These are phyloP conservation scores for Diaporthe batatas DNA, from an alignment of 2,329 filamentous ascomycete genomes.

Conservation along the genomic window DNA sequence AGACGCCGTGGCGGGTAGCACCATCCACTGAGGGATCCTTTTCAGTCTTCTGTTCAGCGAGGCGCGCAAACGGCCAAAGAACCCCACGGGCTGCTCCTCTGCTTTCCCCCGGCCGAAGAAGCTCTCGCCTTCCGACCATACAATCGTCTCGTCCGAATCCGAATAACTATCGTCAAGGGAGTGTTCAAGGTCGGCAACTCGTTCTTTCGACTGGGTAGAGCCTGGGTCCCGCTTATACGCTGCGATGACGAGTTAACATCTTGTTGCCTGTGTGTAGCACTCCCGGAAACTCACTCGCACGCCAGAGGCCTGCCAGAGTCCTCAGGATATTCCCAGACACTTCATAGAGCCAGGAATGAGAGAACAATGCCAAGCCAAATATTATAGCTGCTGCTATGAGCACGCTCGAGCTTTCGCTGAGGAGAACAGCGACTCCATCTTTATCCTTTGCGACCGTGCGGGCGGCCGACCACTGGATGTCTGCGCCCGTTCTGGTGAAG, in stretches of 20 bases:
- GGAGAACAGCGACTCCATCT: constrained; percentile 26
- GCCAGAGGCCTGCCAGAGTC: constrained; percentile 17
- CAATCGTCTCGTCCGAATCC: constrained; percentile 27
- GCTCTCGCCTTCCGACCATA: constrained; percentile 22
- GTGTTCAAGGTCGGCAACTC: constrained; percentile 1
- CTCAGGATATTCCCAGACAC: constrained; percentile 28
- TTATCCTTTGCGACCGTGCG: constrained; percentile 20
- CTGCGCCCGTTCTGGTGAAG: constrained; percentile 23
- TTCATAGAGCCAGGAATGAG: constrained; percentile 26
- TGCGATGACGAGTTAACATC: neutral
- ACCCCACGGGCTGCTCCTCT: neutral
- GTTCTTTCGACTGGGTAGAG: constrained; percentile 10
- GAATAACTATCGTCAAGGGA: constrained; percentile 13
- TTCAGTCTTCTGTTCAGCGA: neutral
- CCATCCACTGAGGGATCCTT: constrained; percentile 6
- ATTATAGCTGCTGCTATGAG: constrained; percentile 22
- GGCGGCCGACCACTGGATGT: constrained; percentile 26
- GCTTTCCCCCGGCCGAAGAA: constrained; percentile 6
- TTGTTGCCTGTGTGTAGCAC: neutral
- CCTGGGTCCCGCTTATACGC: constrained; percentile 3
- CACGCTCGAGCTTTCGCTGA: constrained; percentile 29
- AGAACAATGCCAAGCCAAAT: constrained; percentile 22
- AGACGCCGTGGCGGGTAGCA: neutral
- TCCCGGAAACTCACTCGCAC: constrained; percentile 12
- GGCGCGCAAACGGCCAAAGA: constrained; percentile 6